A percentile compares a stretch with the other conserved stretches of the same genome.
These are phyloP conservation scores for Sporothrix variecibatus DNA, from an alignment of 2,329 filamentous ascomycete species.

Conservation along the genomic window DNA sequence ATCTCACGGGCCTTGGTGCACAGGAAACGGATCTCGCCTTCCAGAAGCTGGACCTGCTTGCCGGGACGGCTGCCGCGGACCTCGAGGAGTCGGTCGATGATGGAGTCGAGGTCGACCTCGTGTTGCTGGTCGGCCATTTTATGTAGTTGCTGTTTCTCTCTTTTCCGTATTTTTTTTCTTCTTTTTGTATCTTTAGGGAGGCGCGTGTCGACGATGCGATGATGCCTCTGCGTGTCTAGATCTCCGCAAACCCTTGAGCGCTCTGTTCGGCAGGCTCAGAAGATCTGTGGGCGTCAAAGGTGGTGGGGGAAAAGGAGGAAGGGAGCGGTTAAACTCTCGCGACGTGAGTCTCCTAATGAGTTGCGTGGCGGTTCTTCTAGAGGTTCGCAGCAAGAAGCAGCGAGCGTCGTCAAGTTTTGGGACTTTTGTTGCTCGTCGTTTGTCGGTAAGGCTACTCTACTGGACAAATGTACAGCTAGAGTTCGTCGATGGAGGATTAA, in stretches of 20 bases:
- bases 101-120: slow-evolving; percentile 98
- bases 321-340: neutral
- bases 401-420: slow-evolving; percentile 27
- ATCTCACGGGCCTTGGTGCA: slow-evolving; percentile 99
- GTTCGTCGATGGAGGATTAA: neutral
- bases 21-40: slow-evolving; percentile 93
- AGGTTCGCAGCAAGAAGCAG: slow-evolving; percentile 29
- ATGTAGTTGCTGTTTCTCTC: slow-evolving; percentile 8
- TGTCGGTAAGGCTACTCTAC: slow-evolving; percentile 8
- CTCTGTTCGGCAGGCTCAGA: slow-evolving; percentile 26
- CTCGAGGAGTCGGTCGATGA: slow-evolving; percentile 97
- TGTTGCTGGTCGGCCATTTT: slow-evolving; percentile 67
- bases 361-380: neutral
- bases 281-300: slow-evolving; percentile 31
- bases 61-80: slow-evolving; percentile 96
- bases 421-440: slow-evolving; percentile 3
- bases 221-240: slow-evolving; percentile 25
- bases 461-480: slow-evolving; percentile 10
- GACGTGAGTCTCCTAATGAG: neutral
- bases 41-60: slow-evolving; percentile 96
- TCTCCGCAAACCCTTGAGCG: slow-evolving; percentile 33
- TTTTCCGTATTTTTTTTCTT: slow-evolving; percentile 18
- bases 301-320: neutral
- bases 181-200: slow-evolving; percentile 19
- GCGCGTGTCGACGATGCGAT: slow-evolving; percentile 19